Evolutionary conservation across 108 stramenopile genomes (phyloP).

Genomic region (Skeletonema menzelii): DNA sequence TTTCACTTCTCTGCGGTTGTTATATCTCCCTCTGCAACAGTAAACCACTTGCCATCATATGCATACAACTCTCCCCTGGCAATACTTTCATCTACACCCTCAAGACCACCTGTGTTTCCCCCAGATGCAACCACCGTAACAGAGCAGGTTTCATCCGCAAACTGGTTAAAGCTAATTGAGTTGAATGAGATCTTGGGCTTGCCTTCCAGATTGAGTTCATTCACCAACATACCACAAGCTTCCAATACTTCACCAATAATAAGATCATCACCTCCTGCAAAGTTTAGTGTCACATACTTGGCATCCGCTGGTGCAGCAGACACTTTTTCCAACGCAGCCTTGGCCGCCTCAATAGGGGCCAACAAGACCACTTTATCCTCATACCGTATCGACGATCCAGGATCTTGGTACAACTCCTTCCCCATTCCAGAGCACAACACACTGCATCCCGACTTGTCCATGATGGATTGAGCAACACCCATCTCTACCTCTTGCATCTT

Average conservation of each 20-base stretch:
- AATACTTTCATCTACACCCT: slow-evolving; percentile 52
- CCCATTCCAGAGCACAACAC: slow-evolving; percentile 65
- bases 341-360: slow-evolving; percentile 62
- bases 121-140: slow-evolving; percentile 57
- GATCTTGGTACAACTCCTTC: slow-evolving; percentile 68
- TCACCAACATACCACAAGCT: slow-evolving; percentile 54
- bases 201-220: slow-evolving; percentile 42
- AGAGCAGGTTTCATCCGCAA: slow-evolving; percentile 52
- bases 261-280: slow-evolving; percentile 79
- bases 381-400: slow-evolving; percentile 47
- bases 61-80: slow-evolving; percentile 64
- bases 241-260: slow-evolving; percentile 67
- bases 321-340: slow-evolving; percentile 51
- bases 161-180: slow-evolving; percentile 51
- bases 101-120: slow-evolving; percentile 2
- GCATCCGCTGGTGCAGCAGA: slow-evolving; percentile 15
- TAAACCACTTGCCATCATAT: slow-evolving; percentile 63
- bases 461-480: slow-evolving; percentile 23
- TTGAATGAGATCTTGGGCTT: slow-evolving; percentile 60
- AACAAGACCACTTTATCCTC: slow-evolving; percentile 48
- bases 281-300: slow-evolving; percentile 25
- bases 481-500: slow-evolving; percentile 43
- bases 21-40: slow-evolving; percentile 62
- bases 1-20: slow-evolving; percentile 32
- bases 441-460: slow-evolving; percentile 41